Evolutionary conservation across 176 grass and related monocot genomes (phyloP).

Genomic region (Musa acuminata): DNA sequence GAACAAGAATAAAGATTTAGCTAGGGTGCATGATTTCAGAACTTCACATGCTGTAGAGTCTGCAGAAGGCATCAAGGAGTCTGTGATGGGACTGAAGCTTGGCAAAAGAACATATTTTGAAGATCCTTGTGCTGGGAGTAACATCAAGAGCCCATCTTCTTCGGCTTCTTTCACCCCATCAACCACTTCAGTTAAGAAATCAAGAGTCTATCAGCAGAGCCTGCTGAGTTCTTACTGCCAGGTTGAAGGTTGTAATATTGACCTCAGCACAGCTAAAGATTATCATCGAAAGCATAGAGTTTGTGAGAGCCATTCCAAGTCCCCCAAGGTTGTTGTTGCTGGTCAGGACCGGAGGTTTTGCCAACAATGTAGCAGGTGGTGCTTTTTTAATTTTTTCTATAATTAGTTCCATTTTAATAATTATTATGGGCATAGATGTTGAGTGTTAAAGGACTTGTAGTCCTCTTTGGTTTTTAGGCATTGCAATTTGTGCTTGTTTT

Average conservation of each 20-base stretch:
- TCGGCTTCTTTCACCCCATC: not conserved
- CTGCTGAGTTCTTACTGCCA: constrained; percentile 10
- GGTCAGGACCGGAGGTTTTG: constrained; percentile 17
- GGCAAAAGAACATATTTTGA: constrained; percentile 16
- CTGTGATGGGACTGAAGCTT: constrained; percentile 8
- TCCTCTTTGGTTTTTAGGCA: not conserved
- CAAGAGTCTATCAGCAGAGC: constrained; percentile 6
- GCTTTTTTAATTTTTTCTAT: not conserved
- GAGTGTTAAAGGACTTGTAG: not conserved
- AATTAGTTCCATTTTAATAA: not conserved
- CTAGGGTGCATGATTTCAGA: not conserved
- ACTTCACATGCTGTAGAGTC: not conserved
- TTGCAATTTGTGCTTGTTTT: not conserved
- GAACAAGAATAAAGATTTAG: not conserved
- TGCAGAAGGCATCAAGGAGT: not conserved
- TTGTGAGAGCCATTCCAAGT: constrained; percentile 16
- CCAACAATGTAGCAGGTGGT: constrained; percentile 22
- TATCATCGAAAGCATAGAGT: constrained; percentile 21
- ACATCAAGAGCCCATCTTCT: not conserved
- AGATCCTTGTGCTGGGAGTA: not conserved
- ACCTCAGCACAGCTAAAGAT: constrained; percentile 14
- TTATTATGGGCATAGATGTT: not conserved
- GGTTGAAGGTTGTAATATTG: constrained; percentile 17
- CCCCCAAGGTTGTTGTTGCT: constrained; percentile 9
- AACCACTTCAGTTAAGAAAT: not conserved